Percentiles rank a stretch among this genome's conserved stretches.
These are phyloP conservation scores for Lotmaria passim DNA, from an alignment of 208 protist species.

Conservation along the genomic window DNA sequence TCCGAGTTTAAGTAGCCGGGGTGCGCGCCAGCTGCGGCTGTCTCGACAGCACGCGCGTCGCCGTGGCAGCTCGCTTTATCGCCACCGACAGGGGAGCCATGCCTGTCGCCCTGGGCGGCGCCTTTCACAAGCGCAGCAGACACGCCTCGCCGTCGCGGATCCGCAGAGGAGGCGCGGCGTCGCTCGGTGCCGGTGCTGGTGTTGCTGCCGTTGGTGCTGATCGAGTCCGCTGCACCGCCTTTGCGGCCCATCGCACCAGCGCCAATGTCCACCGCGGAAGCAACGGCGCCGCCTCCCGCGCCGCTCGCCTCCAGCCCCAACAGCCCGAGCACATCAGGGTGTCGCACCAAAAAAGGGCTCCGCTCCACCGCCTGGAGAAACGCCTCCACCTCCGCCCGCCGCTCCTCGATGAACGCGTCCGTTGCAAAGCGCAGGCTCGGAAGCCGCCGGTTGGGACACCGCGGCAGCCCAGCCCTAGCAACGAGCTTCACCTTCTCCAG, in stretches of 20 bases:
- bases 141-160: background rate
- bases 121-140: too few relatives aligned
- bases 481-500: slow-evolving; percentile 38
- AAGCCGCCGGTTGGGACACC: slow-evolving; percentile 40
- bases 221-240: background rate
- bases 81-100: background rate
- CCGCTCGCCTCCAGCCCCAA: slow-evolving; percentile 37
- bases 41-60: background rate
- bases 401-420: slow-evolving; percentile 59
- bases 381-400: slow-evolving; percentile 44
- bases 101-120: background rate
- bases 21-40: background rate
- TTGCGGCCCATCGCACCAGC: background rate
- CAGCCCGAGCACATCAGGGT: slow-evolving; percentile 50
- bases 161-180: background rate
- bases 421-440: slow-evolving; percentile 58
- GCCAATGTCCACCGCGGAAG: background rate
- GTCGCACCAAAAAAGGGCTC: slow-evolving; percentile 53
- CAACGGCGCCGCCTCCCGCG: background rate
- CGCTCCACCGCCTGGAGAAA: slow-evolving; percentile 41
- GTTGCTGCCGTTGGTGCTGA: background rate
- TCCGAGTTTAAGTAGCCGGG: slow-evolving; percentile 27
- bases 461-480: slow-evolving; percentile 30
- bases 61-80: background rate
- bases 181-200: background rate